Evolutionary conservation across 257 asterid genomes (phyloP).

Genomic region (Buddleja alternifolia): DNA sequence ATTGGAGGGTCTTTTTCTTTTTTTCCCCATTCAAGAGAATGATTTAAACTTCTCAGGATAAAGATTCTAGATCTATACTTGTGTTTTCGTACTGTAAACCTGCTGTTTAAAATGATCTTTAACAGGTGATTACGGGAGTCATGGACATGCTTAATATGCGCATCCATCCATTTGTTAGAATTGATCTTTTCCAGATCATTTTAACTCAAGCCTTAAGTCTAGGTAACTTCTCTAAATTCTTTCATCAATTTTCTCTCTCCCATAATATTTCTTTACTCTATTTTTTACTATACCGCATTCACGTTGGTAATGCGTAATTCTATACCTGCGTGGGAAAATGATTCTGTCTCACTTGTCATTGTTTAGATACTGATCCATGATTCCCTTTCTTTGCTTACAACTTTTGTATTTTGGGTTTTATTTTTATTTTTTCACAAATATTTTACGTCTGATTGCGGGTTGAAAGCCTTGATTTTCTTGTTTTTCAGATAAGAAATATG

Average conservation of each 20-base stretch:
- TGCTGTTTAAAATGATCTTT: conserved; percentile 34
- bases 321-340: conserved; percentile 10
- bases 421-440: not conserved
- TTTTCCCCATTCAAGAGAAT: conserved; percentile 17
- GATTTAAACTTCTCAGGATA: conserved; percentile 13
- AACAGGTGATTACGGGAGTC: conserved; percentile 86
- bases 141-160: conserved; percentile 65
- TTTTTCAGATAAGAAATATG: conserved; percentile 73
- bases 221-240: conserved; percentile 50
- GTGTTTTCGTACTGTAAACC: conserved; percentile 12
- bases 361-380: not conserved
- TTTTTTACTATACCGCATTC: not conserved
- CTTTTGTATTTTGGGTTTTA: too few species aligned
- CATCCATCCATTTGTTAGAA: conserved; percentile 81
- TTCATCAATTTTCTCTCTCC: not conserved
- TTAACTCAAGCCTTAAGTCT: conserved; percentile 71
- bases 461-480: conserved; percentile 26
- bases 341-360: conserved; percentile 7
- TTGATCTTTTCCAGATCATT: conserved; percentile 82
- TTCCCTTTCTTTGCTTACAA: not conserved
- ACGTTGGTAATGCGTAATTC: conserved; percentile 2
- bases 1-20: not conserved
- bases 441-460: too few species aligned
- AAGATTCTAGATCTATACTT: not conserved
- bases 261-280: conserved; percentile 13